phyloP scores from a whole-genome alignment of 2,329 filamentous ascomycete genomes.

The Ophiostoma populinum region DNA sequence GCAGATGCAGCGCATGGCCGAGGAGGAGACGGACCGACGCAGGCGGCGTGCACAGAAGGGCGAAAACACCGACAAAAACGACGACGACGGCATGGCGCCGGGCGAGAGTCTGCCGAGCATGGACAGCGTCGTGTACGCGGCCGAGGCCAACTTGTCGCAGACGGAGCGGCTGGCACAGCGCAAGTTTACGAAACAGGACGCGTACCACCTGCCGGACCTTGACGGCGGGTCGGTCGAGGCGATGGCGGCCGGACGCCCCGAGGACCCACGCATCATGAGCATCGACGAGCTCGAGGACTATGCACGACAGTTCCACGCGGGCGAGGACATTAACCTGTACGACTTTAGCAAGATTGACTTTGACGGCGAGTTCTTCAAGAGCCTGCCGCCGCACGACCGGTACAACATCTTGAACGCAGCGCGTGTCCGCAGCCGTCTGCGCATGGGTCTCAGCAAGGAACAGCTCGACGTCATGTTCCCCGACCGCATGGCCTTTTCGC shows the following conservation, averaged over 20 bases:
- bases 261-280: slow-evolving; percentile 93
- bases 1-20: slow-evolving; percentile 80
- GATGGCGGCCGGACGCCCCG: slow-evolving; percentile 57
- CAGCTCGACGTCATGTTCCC: slow-evolving; percentile 95
- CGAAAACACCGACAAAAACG: slow-evolving; percentile 14
- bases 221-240: slow-evolving; percentile 56
- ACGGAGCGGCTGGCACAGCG: slow-evolving; percentile 58
- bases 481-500: slow-evolving; percentile 90
- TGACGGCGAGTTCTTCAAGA: slow-evolving; percentile 86
- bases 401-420: slow-evolving; percentile 98
- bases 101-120: slow-evolving; percentile 51
- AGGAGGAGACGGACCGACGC: slow-evolving; percentile 62
- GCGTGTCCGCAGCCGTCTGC: slow-evolving; percentile 65
- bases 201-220: slow-evolving; percentile 85
- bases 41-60: slow-evolving; percentile 26
- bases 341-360: slow-evolving; percentile 99
- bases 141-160: slow-evolving; percentile 69
- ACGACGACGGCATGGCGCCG: slow-evolving; percentile 32
- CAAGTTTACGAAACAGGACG: slow-evolving; percentile 79
- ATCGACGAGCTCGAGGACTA: slow-evolving; percentile 89
- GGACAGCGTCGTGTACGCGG: slow-evolving; percentile 67
- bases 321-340: slow-evolving; percentile 81
- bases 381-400: slow-evolving; percentile 71
- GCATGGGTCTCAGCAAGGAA: slow-evolving; percentile 94
- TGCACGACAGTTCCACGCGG: slow-evolving; percentile 75